phyloP scores from a whole-genome alignment of 257 asterid genomes.

The Salvia hispanica region DNA sequence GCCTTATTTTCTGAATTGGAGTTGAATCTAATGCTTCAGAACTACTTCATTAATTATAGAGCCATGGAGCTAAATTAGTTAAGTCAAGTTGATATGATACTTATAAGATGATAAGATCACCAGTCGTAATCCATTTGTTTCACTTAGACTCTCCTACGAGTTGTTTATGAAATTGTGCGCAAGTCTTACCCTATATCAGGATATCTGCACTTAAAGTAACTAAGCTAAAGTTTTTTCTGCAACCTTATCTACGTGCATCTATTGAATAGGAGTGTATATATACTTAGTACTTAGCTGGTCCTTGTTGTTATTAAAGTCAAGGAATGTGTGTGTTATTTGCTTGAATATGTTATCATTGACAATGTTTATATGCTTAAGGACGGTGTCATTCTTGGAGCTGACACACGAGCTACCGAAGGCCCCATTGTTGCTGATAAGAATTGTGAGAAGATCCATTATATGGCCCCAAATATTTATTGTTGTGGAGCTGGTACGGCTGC shows the following conservation, averaged over 20 bases:
- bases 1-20: not conserved
- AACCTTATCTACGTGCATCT: not conserved
- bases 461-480: slow-evolving; percentile 65
- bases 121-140: not conserved
- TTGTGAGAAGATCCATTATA: slow-evolving; percentile 93
- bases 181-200: not conserved
- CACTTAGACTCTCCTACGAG: not conserved
- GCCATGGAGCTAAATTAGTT: not conserved
- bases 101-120: not conserved
- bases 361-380: slow-evolving; percentile 52
- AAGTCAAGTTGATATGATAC: not conserved
- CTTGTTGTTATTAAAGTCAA: not conserved
- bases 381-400: slow-evolving; percentile 98
- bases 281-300: not conserved
- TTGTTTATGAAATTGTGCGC: slow-evolving; percentile 1
- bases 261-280: not conserved
- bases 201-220: not conserved
- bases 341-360: slow-evolving; percentile 21
- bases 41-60: not conserved
- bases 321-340: slow-evolving; percentile 6
- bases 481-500: slow-evolving; percentile 93
- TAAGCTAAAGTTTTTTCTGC: not conserved
- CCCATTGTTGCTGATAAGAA: slow-evolving; percentile 99
- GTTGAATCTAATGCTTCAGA: not conserved
- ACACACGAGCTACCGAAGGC: slow-evolving; percentile 96